Base-by-base conservation (phyloP, 208 protist species). In the Crithidia sp. region DNA sequence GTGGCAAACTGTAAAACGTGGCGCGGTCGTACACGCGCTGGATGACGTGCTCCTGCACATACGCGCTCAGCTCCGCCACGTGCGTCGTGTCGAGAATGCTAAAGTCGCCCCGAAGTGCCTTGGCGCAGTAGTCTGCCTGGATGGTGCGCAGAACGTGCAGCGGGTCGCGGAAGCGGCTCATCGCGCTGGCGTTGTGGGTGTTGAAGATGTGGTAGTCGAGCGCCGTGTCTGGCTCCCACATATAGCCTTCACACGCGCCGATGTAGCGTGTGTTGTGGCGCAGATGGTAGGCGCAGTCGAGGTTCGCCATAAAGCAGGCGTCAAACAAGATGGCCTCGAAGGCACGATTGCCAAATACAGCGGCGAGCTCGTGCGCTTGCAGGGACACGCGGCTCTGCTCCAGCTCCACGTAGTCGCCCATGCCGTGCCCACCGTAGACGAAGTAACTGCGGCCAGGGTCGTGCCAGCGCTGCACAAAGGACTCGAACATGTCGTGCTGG, bases 311-410 rank as follows among this genome's bases (percentile, higher is more conserved):
- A 71, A 96, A 96, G 79, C 91, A 96, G 17, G 91, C 88, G 58
- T 96, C 91, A 65, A 96, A 94, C 5, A 94, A 67, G n/a, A 96
- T 85, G 0, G 91, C 91, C 49, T 96, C 88, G 78, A 95, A 95
- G 50, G 77, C 64, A 17, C 83, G 77, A 13, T 74, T 71, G 45
- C 84, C 88, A 45, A 96, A 79, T 36, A 96, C 80, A 9, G 50
- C 13, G 2, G 91, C 88, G 14, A 96, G 84, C 68, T 96, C 87
- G 67, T 93, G 88, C 37, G 62, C 85, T 64, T 96, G 91, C n/a
- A 96, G 70, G 7, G 74, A 79, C 8, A 83, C 71, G 28, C 81
- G 83, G 69, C 79, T 66, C 56, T 85, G 70, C 65, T 96, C 88
- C 2, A 96, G 73, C 67, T 96, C 88, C 39, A 96, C 64, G 76